These are phyloP conservation scores for Fusarium abutilonis DNA, from an alignment of 2,329 filamentous ascomycete genomes.

Conservation along the genomic window DNA sequence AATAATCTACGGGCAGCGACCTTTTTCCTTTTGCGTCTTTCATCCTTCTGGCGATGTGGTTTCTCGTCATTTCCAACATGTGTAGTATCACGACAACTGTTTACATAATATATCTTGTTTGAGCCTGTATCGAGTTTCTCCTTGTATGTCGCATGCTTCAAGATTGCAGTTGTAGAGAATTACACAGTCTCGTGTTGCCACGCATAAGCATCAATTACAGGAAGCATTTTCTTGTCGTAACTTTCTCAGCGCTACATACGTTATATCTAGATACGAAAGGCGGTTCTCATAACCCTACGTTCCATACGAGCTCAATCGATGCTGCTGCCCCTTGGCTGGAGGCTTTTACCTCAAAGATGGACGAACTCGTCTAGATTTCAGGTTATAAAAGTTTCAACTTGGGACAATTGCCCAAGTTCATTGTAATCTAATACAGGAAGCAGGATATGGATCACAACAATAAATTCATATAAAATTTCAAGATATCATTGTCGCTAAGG, in stretches of 20 bases:
- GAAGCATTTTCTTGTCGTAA: neutral
- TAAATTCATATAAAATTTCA: slow-evolving; percentile 17
- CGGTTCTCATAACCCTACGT: no score
- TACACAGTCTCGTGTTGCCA: slow-evolving; percentile 14
- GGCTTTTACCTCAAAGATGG: no score
- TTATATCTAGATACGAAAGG: no score
- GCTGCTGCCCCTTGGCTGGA: no score
- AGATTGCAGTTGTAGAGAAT: slow-evolving; percentile 15
- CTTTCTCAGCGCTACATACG: no score
- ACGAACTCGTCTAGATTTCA: no score
- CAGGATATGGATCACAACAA: neutral
- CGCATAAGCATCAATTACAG: neutral
- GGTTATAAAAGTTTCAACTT: no score
- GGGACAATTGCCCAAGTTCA: no score
- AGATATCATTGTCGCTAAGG: slow-evolving; percentile 35
- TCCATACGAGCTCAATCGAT: no score
- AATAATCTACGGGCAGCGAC: slow-evolving; percentile 40
- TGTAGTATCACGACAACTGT: slow-evolving; percentile 33
- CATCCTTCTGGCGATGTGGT: slow-evolving; percentile 13
- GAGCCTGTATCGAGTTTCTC: slow-evolving; percentile 13
- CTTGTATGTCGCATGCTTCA: slow-evolving; percentile 3
- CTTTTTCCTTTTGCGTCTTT: slow-evolving; percentile 17
- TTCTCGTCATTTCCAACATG: slow-evolving; percentile 22
- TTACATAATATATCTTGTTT: slow-evolving; percentile 13
- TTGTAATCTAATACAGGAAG: no score